Evolutionary conservation across 345 rosid genomes (phyloP), one percentile per base, ranked within the genome.

Genomic region (Aethionema arabicum): DNA sequence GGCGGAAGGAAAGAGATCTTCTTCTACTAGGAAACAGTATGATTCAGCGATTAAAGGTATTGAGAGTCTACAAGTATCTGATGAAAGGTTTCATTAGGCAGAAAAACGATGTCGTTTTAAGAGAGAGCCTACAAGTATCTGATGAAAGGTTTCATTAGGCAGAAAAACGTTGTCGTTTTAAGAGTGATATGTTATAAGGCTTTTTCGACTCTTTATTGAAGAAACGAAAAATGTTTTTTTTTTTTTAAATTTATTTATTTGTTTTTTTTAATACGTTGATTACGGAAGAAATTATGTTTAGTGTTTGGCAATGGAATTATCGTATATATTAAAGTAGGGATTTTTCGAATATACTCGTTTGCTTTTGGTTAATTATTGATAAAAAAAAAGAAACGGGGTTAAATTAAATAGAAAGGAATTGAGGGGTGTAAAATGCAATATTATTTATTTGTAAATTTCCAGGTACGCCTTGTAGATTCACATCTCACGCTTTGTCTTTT

Each of bases 31-130:
- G 77, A 83, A 82, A 79, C 74, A 67, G 11, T 85, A 78, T n/a
- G 96, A 88, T 37, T 64, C 82, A 30, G 72, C 89, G 36, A 72
- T 88, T 0, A 85, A 79, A 73, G 96, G 90, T 65, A 80, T 88
- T 0, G 90, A 85, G 70, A 56, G 73, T 50, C 82, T 88, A 65
- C 84, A 76, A 65, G 78, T 88, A 41, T 58, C 73, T 2, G 66
- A 63, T 39, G 70, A 74, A 50, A 74, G 77, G 73, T 68, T 63
- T 52, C 77, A 56, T 41, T 5, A 0, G n/a, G 12, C 32, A 39
- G 11, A 10, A 8, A 37, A 36, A 45, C 31, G 13, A 30, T 56
- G 37, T 49, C 29, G 50, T 67, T 7, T 31, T 40, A 54, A 32
- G 53, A 44, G 56, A 33, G 36, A 32, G 41, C 52, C 82, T 88